Percentiles rank a stretch among this genome's conserved stretches.
Evolutionary conservation across 176 grass and related monocot genomes (phyloP).

Genomic region (Juncus inflexus): DNA sequence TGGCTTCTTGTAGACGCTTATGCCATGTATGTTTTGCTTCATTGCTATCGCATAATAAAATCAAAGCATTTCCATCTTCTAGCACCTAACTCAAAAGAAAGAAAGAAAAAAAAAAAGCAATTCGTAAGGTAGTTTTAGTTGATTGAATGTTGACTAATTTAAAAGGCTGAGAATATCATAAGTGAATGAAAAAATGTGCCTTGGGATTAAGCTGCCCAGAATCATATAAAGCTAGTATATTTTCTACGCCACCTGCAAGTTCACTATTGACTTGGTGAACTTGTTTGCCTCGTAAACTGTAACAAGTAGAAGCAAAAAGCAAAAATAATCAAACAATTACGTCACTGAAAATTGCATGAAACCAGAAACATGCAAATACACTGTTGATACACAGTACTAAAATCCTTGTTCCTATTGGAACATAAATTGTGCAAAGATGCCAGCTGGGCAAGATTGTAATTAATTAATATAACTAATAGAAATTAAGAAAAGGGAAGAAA

Average conservation of each 20-base stretch:
- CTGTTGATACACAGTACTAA: neutral
- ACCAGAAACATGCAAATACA: neutral
- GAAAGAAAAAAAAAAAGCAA: slow-evolving; percentile 10
- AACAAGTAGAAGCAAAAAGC: slow-evolving; percentile 24
- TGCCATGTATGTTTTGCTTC: slow-evolving; percentile 71
- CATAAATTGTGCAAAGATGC: too few species aligned
- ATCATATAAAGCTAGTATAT: slow-evolving; percentile 79
- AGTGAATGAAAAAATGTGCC: slow-evolving; percentile 40
- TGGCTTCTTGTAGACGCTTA: slow-evolving; percentile 82
- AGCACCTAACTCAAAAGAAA: slow-evolving; percentile 50
- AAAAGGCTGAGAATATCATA: neutral
- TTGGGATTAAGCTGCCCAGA: slow-evolving; percentile 87
- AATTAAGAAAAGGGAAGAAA: slow-evolving; percentile 23
- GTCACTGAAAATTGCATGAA: neutral
- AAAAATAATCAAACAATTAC: slow-evolving; percentile 4
- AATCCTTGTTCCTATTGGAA: too few species aligned
- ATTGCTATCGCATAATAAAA: slow-evolving; percentile 68
- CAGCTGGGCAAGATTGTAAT: too few species aligned
- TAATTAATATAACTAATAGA: neutral
- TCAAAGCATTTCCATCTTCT: slow-evolving; percentile 75
- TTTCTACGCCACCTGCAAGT: slow-evolving; percentile 68
- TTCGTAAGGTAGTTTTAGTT: slow-evolving; percentile 23
- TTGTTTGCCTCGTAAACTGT: slow-evolving; percentile 94
- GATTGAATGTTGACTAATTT: slow-evolving; percentile 6
- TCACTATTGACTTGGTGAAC: slow-evolving; percentile 63